These are phyloP conservation scores for Penicillium hordei DNA, from an alignment of 2,329 filamentous ascomycete species.

Conservation along the genomic window DNA sequence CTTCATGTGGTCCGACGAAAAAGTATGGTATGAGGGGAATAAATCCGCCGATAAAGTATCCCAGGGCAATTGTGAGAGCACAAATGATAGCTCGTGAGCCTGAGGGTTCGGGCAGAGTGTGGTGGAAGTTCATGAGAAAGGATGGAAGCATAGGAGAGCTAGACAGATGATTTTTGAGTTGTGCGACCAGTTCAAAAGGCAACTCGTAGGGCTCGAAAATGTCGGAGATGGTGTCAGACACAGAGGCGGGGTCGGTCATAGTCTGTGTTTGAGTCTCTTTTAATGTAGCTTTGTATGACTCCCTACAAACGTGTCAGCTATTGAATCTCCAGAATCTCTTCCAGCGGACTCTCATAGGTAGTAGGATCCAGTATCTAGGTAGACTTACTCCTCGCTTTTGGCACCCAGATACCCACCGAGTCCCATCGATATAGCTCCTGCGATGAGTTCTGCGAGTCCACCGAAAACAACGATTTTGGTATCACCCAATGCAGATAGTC, in stretches of 20 bases:
- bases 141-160: conserved; percentile 38
- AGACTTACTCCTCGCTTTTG: conserved; percentile 42
- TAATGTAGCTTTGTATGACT: conserved; percentile 42
- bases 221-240: conserved; percentile 35
- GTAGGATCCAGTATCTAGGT: no score
- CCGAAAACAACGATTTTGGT: conserved; percentile 68
- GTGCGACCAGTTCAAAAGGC: conserved; percentile 35
- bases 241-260: conserved; percentile 31
- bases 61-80: conserved; percentile 42
- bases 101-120: conserved; percentile 41
- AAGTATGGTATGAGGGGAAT: conserved; percentile 57
- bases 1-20: conserved; percentile 70
- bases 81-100: conserved; percentile 40
- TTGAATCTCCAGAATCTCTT: not conserved
- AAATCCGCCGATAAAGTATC: conserved; percentile 47
- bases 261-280: conserved; percentile 38
- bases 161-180: conserved; percentile 39
- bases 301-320: conserved; percentile 22
- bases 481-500: conserved; percentile 61
- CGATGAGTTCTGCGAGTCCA: conserved; percentile 72
- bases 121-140: conserved; percentile 46
- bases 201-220: conserved; percentile 44
- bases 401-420: conserved; percentile 72
- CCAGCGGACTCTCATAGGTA: no score
- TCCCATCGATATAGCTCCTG: conserved; percentile 75